Evolutionary conservation across 768 basidiomycete species (phyloP).

Genomic region (Fistulinella prunicolor): DNA sequence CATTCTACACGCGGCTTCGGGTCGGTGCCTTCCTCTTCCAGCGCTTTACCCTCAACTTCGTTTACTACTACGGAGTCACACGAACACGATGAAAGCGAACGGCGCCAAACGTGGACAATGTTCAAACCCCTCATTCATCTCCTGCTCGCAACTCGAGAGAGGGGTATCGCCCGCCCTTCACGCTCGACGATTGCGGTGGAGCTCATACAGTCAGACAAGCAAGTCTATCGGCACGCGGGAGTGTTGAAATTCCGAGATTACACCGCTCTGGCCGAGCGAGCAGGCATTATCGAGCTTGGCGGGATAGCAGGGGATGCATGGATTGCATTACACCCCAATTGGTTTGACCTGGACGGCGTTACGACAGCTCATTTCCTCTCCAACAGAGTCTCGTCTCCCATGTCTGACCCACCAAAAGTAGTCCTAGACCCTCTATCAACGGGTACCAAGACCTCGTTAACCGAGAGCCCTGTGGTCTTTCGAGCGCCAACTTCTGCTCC

Average conservation of each 20-base stretch:
- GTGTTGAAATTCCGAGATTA: constrained; percentile 29
- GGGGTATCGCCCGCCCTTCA: constrained; percentile 33
- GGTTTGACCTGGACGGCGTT: constrained; percentile 10
- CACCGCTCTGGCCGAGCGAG: constrained; percentile 23
- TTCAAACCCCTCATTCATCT: constrained; percentile 32
- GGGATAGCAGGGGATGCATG: constrained; percentile 15
- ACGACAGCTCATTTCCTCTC: neutral
- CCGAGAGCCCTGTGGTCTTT: constrained; percentile 1
- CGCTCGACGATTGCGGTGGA: constrained; percentile 39
- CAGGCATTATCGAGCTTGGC: constrained; percentile 27
- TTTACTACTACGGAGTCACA: neutral
- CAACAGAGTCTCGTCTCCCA: constrained; percentile 12
- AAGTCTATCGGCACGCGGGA: constrained; percentile 26
- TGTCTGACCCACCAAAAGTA: constrained; percentile 8
- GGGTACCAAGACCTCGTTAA: constrained; percentile 4
- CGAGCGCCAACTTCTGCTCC: neutral
- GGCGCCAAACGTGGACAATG: constrained; percentile 14
- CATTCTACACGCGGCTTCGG: neutral
- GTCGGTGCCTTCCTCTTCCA: constrained; percentile 1
- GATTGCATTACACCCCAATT: constrained; percentile 29
- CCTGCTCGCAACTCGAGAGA: constrained; percentile 22
- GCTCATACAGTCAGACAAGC: constrained; percentile 29
- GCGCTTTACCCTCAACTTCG: constrained; percentile 5
- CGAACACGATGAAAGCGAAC: constrained; percentile 6
- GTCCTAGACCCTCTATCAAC: constrained; percentile 7